These are phyloP conservation scores for Mycena polygramma DNA, from an alignment of 768 basidiomycete genomes.

Conservation along the genomic window DNA sequence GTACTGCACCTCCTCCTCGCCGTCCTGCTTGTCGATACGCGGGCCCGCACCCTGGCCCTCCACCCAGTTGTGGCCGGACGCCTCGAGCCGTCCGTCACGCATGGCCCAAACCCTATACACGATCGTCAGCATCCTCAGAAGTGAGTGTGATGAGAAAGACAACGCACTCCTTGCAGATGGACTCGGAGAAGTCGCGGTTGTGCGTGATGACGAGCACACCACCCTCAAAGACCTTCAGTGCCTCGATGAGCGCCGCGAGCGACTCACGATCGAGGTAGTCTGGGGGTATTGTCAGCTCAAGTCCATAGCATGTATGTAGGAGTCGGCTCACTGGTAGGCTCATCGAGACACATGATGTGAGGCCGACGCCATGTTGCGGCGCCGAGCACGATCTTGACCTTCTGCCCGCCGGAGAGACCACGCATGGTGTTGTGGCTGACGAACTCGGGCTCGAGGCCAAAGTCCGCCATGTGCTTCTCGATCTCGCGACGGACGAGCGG, in stretches of 20 bases:
- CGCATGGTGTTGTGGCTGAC: conserved; percentile 99
- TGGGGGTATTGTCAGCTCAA: conserved; percentile 43
- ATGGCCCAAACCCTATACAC: conserved; percentile 91
- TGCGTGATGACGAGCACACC: conserved; percentile 98
- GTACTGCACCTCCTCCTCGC: conserved; percentile 90
- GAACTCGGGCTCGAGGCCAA: conserved; percentile 99
- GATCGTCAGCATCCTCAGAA: conserved; percentile 3
- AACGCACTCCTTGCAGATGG: conserved; percentile 86
- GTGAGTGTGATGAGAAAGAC: background rate
- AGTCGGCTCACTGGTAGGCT: conserved; percentile 84
- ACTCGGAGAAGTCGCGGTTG: conserved; percentile 99
- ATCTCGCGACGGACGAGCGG: conserved; percentile 99
- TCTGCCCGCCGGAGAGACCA: conserved; percentile 98
- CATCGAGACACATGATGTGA: conserved; percentile 96
- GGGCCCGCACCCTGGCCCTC: conserved; percentile 97
- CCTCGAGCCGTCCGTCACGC: conserved; percentile 96
- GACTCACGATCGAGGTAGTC: conserved; percentile 99
- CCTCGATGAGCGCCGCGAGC: conserved; percentile 97
- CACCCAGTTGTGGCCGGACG: conserved; percentile 99
- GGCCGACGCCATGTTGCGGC: conserved; percentile 99
- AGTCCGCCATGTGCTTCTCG: conserved; percentile 99
- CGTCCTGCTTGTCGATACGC: conserved; percentile 94
- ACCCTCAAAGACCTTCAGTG: conserved; percentile 97
- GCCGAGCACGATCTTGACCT: conserved; percentile 99
- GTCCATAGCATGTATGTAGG: background rate